Conservation (phyloP, 345 rosid genomes). For the Heritiera fomes region DNA sequence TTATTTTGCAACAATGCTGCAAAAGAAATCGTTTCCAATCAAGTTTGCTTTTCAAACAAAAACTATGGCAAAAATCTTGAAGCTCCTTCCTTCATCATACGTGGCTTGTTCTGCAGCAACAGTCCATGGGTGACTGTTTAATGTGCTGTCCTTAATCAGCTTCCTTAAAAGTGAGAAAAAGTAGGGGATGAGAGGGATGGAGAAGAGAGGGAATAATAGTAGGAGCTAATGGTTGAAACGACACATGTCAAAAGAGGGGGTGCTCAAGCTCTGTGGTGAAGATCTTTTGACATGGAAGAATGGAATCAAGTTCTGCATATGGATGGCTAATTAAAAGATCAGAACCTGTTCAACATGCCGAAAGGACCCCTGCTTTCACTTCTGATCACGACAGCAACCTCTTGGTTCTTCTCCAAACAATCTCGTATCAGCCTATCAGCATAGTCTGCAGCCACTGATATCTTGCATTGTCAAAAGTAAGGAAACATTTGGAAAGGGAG, state of each 20-base stretch:
- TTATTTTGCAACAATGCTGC: neutral
- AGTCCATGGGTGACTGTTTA: constrained; percentile 27
- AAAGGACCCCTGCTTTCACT: constrained; percentile 17
- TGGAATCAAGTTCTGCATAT: constrained; percentile 36
- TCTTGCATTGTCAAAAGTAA: neutral
- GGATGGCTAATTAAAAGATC: constrained; percentile 20
- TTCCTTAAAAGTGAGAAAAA: neutral
- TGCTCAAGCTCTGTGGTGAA: neutral
- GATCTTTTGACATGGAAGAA: constrained; percentile 14
- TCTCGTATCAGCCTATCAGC: neutral
- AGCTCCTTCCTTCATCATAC: neutral
- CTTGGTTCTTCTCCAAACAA: neutral
- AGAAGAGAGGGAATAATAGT: constrained; percentile 14
- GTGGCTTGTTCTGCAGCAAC: neutral
- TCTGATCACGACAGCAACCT: constrained; percentile 12
- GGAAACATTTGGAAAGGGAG: neutral
- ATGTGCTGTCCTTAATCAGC: constrained; percentile 21
- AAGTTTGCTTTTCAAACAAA: neutral
- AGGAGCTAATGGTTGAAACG: constrained; percentile 3
- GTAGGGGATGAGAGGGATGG: neutral
- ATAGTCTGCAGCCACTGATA: neutral
- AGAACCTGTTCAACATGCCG: neutral
- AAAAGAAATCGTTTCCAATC: neutral
- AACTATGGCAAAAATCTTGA: neutral
- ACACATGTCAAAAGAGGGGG: constrained; percentile 18